phyloP scores from a whole-genome alignment of 192 early-diverging fungal species.

The Jimgerdemannia lactiflua region DNA sequence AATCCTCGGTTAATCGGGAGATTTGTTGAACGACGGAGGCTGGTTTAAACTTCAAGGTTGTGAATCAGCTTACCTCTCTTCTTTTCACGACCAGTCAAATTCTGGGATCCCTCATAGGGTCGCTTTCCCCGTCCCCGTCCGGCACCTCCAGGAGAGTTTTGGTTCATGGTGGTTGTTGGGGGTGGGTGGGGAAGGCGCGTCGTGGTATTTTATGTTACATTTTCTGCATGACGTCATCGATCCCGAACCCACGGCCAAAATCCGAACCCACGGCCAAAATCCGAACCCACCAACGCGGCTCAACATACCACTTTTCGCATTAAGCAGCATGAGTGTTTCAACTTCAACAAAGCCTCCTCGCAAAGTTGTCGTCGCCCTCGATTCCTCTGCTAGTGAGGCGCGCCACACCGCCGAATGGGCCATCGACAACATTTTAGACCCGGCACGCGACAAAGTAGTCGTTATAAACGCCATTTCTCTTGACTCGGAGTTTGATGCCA shows the following conservation, averaged over 20 bases:
- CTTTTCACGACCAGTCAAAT: neutral
- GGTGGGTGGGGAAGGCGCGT: neutral
- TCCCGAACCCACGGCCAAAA: no score
- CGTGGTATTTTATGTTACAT: no score
- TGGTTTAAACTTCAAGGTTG: neutral
- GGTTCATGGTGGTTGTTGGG: neutral
- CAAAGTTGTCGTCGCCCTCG: constrained; percentile 34
- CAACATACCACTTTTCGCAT: no score
- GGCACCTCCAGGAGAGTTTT: neutral
- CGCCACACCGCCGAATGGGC: constrained; percentile 34
- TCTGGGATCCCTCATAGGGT: neutral
- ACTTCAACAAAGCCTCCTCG: neutral
- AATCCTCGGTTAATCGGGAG: no score
- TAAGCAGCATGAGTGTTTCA: neutral
- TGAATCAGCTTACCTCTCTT: neutral
- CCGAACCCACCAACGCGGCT: no score
- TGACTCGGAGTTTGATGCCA: constrained; percentile 24
- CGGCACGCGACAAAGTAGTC: constrained; percentile 23
- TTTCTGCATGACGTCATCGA: no score
- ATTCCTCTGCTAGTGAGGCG: constrained; percentile 33
- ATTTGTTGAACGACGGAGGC: no score
- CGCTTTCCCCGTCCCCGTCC: neutral
- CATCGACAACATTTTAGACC: constrained; percentile 30
- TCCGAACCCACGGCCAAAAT: no score
- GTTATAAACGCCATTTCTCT: constrained; percentile 23